Base-by-base conservation (phyloP, 495 filamentous ascomycete genomes). In the Tirmania nivea region DNA sequence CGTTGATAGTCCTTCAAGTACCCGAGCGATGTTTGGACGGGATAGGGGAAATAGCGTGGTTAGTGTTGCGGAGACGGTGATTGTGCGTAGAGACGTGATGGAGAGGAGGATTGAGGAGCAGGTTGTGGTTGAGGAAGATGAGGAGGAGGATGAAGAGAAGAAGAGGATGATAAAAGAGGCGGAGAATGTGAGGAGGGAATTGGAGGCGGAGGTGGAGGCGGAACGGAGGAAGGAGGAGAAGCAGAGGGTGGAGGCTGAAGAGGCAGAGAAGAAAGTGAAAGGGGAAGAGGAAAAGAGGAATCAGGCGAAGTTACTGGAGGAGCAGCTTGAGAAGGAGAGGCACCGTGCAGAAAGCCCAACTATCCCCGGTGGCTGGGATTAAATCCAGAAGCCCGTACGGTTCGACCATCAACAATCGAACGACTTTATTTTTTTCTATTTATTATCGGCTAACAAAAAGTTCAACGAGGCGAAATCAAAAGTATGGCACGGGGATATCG, bases 211-310 rank as follows among this genome's bases (percentile, higher is more conserved):
- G 48, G n/a, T 2, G 34, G 52, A 56, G 52, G 21, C 21, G 10
- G n/a, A 56, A 42, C 34, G 55, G 52, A 36, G 48, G 42, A 34
- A 52, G 25, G 11, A 53, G 54, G 31, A 39, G 55, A 12, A 52
- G 16, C 19, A 16, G 35, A 35, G 36, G 57, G 39, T 51, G 19
- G 25, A 36, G 51, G 14, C n/a, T 35, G 51, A 19, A 21, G 4
- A n/a, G 35, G 53, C 71, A 57, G 71, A 61, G 61, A 39, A 35
- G n/a, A 19, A 17, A 37, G 14, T 34, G 35, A 45, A 53, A 42
- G 21, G 37, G 34, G 12, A 20, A 8, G 25, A 7, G 54, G 42
- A 25, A 51, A 19, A 31, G 25, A 31, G 25, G 25, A 7, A 31
- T 5, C 25, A 20, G 35, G 34, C 49, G 48, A 34, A 11, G n/a